A percentile compares a stretch with the other conserved stretches of the same genome.
These are phyloP conservation scores for Candolleomyces eurysporus DNA, from an alignment of 768 basidiomycete genomes.

Conservation along the genomic window DNA sequence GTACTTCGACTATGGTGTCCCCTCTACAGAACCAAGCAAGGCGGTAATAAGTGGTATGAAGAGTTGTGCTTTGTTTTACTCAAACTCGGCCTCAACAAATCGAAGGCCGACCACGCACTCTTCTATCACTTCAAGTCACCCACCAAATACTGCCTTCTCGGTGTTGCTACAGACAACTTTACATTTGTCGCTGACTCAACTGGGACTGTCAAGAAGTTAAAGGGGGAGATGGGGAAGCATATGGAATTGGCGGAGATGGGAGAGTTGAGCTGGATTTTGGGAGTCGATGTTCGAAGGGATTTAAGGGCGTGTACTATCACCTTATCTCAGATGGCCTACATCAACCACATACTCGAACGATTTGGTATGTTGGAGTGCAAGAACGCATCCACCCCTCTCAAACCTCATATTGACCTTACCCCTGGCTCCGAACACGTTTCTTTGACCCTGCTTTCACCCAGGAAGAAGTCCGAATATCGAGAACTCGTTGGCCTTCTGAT, in stretches of 20 bases:
- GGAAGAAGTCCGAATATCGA: neutral
- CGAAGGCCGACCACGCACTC: conserved; percentile 6
- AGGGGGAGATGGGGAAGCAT: conserved; percentile 8
- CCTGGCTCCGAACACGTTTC: neutral
- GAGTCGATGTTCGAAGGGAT: conserved; percentile 22
- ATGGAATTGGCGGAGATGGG: conserved; percentile 23
- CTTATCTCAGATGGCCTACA: conserved; percentile 23
- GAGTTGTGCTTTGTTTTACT: conserved; percentile 10
- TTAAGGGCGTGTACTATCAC: conserved; percentile 15
- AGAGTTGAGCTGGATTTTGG: conserved; percentile 24
- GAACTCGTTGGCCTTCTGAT: conserved; percentile 1
- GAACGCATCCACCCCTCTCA: conserved; percentile 20
- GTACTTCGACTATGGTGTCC: neutral
- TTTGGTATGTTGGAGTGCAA: conserved; percentile 17
- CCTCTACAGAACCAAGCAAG: conserved; percentile 35
- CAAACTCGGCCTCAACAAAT: conserved; percentile 9
- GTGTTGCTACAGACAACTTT: conserved; percentile 15
- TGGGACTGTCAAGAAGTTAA: neutral
- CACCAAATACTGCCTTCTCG: conserved; percentile 20
- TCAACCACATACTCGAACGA: conserved; percentile 15
- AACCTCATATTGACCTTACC: neutral
- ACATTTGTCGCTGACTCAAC: conserved; percentile 1
- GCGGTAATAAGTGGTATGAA: conserved; percentile 4
- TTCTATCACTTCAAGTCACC: conserved; percentile 23
- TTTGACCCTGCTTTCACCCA: conserved; percentile 4